Conservation (phyloP, 2,329 filamentous ascomycete genomes). For the Incumbomyces delicatus region DNA sequence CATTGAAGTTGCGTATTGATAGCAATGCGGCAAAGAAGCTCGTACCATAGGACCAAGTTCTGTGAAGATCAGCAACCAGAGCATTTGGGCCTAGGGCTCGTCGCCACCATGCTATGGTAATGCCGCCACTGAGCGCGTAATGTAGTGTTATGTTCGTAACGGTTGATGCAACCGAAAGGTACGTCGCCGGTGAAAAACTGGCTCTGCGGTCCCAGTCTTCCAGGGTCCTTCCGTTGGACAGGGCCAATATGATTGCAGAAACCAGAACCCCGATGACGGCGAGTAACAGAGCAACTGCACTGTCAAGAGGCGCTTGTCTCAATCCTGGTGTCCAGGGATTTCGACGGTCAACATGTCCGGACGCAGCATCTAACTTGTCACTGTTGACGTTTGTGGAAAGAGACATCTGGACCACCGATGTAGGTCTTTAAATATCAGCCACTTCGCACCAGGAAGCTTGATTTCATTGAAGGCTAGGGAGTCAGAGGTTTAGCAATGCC, state of each 20-base stretch:
- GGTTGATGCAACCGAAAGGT: constrained; percentile 13
- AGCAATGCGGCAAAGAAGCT: constrained; percentile 9
- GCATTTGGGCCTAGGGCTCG: constrained; percentile 5
- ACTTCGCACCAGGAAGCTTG: too few relatives aligned
- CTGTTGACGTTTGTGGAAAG: too few relatives aligned
- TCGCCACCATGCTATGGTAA: constrained; percentile 13
- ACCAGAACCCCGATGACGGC: constrained; percentile 4
- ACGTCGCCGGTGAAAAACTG: constrained; percentile 11
- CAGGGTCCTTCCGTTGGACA: constrained; percentile 6
- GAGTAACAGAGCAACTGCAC: too few relatives aligned
- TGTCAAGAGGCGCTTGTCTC: too few relatives aligned
- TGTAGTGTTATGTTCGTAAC: constrained; percentile 9
- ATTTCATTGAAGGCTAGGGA: too few relatives aligned
- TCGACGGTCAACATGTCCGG: too few relatives aligned
- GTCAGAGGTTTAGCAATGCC: too few relatives aligned
- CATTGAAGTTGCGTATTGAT: constrained; percentile 9
- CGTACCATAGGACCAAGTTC: constrained; percentile 12
- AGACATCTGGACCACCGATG: too few relatives aligned
- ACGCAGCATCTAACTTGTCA: too few relatives aligned
- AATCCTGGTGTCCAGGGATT: too few relatives aligned
- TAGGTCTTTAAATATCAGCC: too few relatives aligned
- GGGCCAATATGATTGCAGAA: constrained; percentile 8
- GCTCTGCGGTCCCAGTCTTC: constrained; percentile 2
- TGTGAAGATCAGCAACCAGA: constrained; percentile 13
- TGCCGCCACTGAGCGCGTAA: constrained; percentile 10